Evolutionary conservation across 2,329 filamentous ascomycete species (phyloP).

Genomic region (Nemania sp.): DNA sequence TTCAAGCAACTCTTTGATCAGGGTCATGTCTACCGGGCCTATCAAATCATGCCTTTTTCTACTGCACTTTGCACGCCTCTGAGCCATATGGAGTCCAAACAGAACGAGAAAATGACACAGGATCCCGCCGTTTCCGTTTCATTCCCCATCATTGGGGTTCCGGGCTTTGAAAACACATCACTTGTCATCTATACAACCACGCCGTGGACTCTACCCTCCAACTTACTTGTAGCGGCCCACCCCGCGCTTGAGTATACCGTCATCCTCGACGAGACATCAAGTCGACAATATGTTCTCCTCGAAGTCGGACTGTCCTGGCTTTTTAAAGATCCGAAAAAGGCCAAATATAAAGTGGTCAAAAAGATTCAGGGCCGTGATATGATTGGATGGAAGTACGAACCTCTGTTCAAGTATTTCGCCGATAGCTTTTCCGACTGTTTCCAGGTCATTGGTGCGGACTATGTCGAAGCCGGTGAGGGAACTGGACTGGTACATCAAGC

Average conservation of each 20-base stretch:
- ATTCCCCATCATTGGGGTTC: conserved; percentile 80
- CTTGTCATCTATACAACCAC: conserved; percentile 92
- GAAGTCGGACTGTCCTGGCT: conserved; percentile 80
- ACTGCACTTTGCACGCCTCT: conserved; percentile 86
- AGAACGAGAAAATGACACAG: conserved; percentile 91
- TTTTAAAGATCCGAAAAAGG: conserved; percentile 95
- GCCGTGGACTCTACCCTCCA: conserved; percentile 81
- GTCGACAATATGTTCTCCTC: conserved; percentile 82
- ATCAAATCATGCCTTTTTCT: conserved; percentile 93
- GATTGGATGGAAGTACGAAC: conserved; percentile 86
- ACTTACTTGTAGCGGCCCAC: conserved; percentile 75
- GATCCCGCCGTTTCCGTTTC: conserved; percentile 88
- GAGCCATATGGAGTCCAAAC: conserved; percentile 91
- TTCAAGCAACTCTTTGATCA: conserved; percentile 94
- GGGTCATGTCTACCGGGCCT: conserved; percentile 84
- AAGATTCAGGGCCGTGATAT: conserved; percentile 83
- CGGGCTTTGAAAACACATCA: conserved; percentile 72
- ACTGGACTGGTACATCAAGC: conserved; percentile 93
- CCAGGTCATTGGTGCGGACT: conserved; percentile 78
- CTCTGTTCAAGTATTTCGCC: conserved; percentile 87
- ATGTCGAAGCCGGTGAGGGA: conserved; percentile 88
- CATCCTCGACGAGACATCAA: conserved; percentile 78
- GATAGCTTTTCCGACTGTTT: conserved; percentile 90
- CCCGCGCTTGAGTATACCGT: conserved; percentile 87
- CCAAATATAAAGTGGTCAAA: conserved; percentile 81